Base-by-base conservation (phyloP, 106 monocot genomes). In the Alisma plantagoaquatica region DNA sequence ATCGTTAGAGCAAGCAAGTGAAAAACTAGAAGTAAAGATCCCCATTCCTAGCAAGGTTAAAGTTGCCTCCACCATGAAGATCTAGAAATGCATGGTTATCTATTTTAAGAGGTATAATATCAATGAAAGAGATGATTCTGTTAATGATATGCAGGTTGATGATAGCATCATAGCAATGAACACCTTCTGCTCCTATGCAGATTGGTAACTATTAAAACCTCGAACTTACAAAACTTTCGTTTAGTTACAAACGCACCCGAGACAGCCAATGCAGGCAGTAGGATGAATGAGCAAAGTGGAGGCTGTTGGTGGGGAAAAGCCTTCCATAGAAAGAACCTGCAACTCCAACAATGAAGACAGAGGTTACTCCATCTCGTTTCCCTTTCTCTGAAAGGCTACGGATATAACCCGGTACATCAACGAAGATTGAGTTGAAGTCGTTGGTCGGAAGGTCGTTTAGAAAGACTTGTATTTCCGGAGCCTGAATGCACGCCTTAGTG, bases 221-320 rank as follows among this genome's bases (percentile, higher is more conserved):
- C n/a, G n/a, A n/a, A n/a, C n/a, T n/a, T n/a, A n/a, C n/a, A n/a
- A n/a, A n/a, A n/a, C n/a, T n/a, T n/a, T n/a, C n/a, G n/a, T n/a
- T n/a, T n/a, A n/a, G n/a, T n/a, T n/a, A n/a, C n/a, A n/a, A n/a
- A n/a, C n/a, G n/a, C 16, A 83, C 83, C 90, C 80, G 59, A 21
- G 90, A 90, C 24, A 90, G 71, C 90, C 90, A 90, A 33, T 84
- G 83, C 58, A 90, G 46, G 61, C 90, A 76, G 31, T 68, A 75
- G 44, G 68, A 80, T 3, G 90, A 80, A 61, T 66, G 59, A 14
- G 77, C 18, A 17, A 84, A 80, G 60, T 84, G 70, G 19, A 90
- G 45, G 69, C 80, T 77, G 4, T 43, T 59, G 1, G 20, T 57
- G 0, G 80, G 74, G 29, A 90, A 84, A 29, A 90, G 70, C 44